Conservation (phyloP, 2,329 filamentous ascomycete species). For the Rhinocladiella mackenziei region DNA sequence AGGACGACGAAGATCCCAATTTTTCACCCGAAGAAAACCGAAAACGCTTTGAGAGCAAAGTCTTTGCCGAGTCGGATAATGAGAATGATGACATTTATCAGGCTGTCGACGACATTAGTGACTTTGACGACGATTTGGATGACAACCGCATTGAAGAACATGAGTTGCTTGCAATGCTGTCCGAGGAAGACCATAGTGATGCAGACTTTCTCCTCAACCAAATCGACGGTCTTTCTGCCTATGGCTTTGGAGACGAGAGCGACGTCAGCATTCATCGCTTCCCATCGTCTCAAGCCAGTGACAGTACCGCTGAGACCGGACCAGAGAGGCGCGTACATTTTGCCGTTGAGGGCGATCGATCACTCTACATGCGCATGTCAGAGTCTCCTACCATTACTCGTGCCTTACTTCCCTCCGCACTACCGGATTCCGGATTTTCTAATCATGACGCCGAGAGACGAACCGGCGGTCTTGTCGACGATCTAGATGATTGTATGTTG, state of each 20-base stretch:
- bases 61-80: slow-evolving; percentile 32
- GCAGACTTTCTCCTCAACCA: slow-evolving; percentile 28
- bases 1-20: slow-evolving; percentile 21
- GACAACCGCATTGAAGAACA: slow-evolving; percentile 56
- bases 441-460: slow-evolving; percentile 9
- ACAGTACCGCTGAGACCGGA: slow-evolving; percentile 39
- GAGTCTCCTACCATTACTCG: slow-evolving; percentile 29
- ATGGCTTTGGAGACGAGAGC: slow-evolving; percentile 30
- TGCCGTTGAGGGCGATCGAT: slow-evolving; percentile 32
- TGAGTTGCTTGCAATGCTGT: slow-evolving; percentile 24
- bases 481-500: slow-evolving; percentile 27
- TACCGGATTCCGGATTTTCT: slow-evolving; percentile 17
- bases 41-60: slow-evolving; percentile 24
- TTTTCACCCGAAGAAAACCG: slow-evolving; percentile 24
- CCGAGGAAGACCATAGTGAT: slow-evolving; percentile 35
- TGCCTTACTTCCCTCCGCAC: slow-evolving; percentile 28
- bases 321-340: slow-evolving; percentile 67
- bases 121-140: slow-evolving; percentile 75
- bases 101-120: slow-evolving; percentile 73
- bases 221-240: slow-evolving; percentile 30
- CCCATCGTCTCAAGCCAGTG: slow-evolving; percentile 24
- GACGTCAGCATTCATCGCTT: slow-evolving; percentile 34
- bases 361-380: slow-evolving; percentile 21
- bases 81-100: slow-evolving; percentile 53
- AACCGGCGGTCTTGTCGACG: slow-evolving; percentile 13